Evolutionary conservation across 2,329 filamentous ascomycete species (phyloP), one percentile per base, ranked within the genome.

Genomic region (Triangularia setosa): DNA sequence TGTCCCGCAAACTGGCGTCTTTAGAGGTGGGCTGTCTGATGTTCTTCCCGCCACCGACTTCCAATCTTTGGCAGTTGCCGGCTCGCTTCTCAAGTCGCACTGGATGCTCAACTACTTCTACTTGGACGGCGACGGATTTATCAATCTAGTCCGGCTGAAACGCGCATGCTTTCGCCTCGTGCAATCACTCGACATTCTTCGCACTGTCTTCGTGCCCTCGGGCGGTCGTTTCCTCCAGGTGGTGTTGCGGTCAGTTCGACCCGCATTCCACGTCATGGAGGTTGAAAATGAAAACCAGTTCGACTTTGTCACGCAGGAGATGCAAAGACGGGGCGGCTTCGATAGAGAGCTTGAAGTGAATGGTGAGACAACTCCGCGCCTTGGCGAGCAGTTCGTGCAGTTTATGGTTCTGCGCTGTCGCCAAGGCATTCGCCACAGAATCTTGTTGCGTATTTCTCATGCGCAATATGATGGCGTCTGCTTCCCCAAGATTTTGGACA

Each of bases 401-500:
- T 72, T 72, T 54, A 70, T 63, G 0, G 63, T 71, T 2, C 55
- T 71, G 58, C 66, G 60, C 48, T 63, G 70, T 18, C 64, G 57
- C 3, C 40, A 53, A 16, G 66, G 56, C 60, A 28, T 16, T 18
- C 64, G 60, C 6, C 70, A 72, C 58, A 56, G 67, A n/a, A 44
- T 72, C 7, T 27, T 68, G 25, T 23, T 72, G 2, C 68, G 70
- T 21, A 63, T 84, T 14, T 84, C 81, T 0, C 81, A 83, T 66
- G 80, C 81, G 0, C 80, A 83, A 67, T 83, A 82, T 59, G 80
- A 83, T 24, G 80, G 80, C 25, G 77, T 83, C 18, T 82, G 77
- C 23, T 72, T 83, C 2, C 80, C 80, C 0, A 73, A 75, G 4
- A 72, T 82, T 0, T 75, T 80, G 33, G 72, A 74, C 1, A 75